Percentiles rank a stretch among this genome's conserved stretches.
phyloP scores from a whole-genome alignment of 169 alveolate genomes.

The Eimeria tenella region DNA sequence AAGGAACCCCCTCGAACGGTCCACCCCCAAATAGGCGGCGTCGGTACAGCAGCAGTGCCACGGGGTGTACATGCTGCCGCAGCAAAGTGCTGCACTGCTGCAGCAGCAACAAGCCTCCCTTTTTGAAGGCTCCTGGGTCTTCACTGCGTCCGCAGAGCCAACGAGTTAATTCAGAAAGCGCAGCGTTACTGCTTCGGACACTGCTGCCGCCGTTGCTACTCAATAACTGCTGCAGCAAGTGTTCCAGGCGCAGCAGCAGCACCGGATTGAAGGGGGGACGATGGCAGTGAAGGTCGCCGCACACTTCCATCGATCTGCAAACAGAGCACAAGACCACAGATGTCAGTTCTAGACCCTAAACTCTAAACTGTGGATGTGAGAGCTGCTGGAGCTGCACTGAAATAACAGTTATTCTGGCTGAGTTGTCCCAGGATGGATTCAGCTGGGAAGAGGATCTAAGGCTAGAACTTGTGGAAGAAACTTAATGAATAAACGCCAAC shows the following conservation, averaged over 20 bases:
- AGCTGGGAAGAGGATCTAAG: neutral
- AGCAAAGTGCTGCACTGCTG: conserved; percentile 17
- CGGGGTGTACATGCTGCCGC: conserved; percentile 63
- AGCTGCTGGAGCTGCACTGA: neutral
- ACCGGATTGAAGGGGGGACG: conserved; percentile 67
- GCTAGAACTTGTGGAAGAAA: neutral
- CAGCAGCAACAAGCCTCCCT: conserved; percentile 11
- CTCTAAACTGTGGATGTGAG: neutral
- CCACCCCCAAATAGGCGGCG: conserved; percentile 20
- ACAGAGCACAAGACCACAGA: neutral
- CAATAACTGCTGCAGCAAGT: conserved; percentile 45
- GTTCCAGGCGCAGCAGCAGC: conserved; percentile 28
- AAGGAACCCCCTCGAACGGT: neutral
- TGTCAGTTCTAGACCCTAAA: neutral
- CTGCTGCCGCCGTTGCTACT: conserved; percentile 36
- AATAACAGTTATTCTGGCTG: no score
- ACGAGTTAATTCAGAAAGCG: neutral
- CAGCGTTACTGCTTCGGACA: neutral
- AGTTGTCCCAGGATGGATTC: no score
- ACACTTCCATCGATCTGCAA: conserved; percentile 66
- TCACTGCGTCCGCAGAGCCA: conserved; percentile 19
- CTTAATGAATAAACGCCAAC: neutral
- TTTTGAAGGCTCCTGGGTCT: neutral
- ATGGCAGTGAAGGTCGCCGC: conserved; percentile 70
- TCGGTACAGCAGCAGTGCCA: conserved; percentile 18